Base-by-base conservation (phyloP, 2,329 filamentous ascomycete genomes). In the Colletotrichum simmondsii region DNA sequence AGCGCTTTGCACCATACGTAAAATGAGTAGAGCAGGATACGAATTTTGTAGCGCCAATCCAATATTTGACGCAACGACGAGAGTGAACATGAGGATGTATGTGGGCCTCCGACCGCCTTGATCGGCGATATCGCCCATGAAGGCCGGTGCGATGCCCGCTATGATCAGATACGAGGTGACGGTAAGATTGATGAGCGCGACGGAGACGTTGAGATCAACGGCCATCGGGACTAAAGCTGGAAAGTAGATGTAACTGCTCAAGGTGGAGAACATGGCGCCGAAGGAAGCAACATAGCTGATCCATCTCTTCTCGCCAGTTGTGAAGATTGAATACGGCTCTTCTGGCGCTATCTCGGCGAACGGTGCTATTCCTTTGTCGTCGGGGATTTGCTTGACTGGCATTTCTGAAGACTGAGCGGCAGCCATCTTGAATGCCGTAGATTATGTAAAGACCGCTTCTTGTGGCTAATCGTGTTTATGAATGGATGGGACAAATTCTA, bases 61-160 rank as follows among this genome's bases (percentile, higher is more conserved):
- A 52, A 87, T 77, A 61, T 87, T 86, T 3, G 87, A 85, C 3
- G 77, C 82, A 3, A 87, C 77, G 62, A 85, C 87, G 11, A 88
- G 80, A 2, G 81, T 62, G 70, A 88, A 89, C 30, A 83, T 83
- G 68, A 85, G 76, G 3, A 86, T 79, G 69, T 88, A 89, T 3
- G 84, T 84, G 0, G 86, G 82, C 8, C 87, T 81, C 16, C 87
- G 81, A 4, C 88, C 87, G 28, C 80, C 77, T 4, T 76, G 79
- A 74, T 89, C 86, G 0, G 88, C 85, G 22, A 89, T 78, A n/a
- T 85, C 84, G 2, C 86, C 88, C 73, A 87, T 83, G 58, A 90
- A 80, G 28, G 83, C 84, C 0, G 89, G 89, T 0, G 88, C 85
- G 1, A 91, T 75, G 3, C 85, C 89, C 80, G 90, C 89, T 22